Evolutionary conservation across 23 red algal genomes (phyloP).

Genomic region (Chondrus crispus): DNA sequence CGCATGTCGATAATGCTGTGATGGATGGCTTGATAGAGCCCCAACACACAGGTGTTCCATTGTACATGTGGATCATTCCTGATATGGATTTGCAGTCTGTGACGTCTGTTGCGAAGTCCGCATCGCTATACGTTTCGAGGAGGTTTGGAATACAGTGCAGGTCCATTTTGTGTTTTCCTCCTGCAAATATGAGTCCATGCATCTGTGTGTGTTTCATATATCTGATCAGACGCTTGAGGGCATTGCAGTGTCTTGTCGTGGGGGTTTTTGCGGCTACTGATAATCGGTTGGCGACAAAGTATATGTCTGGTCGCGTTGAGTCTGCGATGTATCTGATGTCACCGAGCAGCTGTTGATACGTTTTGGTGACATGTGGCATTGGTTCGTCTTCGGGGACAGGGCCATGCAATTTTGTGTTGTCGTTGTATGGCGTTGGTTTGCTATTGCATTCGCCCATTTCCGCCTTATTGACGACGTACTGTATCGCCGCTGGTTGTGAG

Average conservation of each 20-base stretch:
- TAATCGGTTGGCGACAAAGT: neutral
- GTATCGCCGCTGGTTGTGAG: neutral
- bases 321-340: neutral
- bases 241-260: neutral
- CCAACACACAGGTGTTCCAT: neutral
- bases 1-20: neutral
- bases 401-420: neutral
- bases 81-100: neutral
- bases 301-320: neutral
- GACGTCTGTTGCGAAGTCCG: neutral
- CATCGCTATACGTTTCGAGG: neutral
- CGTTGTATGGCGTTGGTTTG: neutral
- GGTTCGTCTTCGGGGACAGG: neutral
- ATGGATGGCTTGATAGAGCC: neutral
- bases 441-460: neutral
- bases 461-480: neutral
- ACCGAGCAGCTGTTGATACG: neutral
- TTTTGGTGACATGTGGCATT: neutral
- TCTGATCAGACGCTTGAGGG: neutral
- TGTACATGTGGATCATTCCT: neutral
- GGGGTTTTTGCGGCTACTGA: neutral
- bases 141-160: neutral
- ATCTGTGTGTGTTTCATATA: slow-evolving; percentile 3
- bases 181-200: too few relatives aligned
- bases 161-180: too few relatives aligned